Conservation (phyloP, 306 rosid genomes). For the Casuarina glauca region DNA sequence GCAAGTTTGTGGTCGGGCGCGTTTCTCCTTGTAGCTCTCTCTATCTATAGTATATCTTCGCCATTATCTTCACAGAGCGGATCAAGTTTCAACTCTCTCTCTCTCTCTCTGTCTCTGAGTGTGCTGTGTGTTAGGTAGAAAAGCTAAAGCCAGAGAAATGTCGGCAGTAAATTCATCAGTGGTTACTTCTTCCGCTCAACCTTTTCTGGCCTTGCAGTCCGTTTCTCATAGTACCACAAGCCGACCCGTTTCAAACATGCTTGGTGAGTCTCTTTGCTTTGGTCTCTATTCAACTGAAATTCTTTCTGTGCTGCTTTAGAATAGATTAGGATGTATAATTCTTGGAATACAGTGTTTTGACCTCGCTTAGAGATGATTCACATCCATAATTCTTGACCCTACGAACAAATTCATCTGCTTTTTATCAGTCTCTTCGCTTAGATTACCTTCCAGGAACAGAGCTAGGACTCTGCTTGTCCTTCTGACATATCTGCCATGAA, state of each 20-base stretch:
- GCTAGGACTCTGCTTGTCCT: not conserved
- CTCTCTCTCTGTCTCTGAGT: not conserved
- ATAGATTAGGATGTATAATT: not conserved
- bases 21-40: conserved; percentile 9
- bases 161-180: conserved; percentile 63
- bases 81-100: not conserved
- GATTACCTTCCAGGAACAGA: not conserved
- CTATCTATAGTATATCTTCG: conserved; percentile 9
- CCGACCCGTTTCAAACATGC: conserved; percentile 33
- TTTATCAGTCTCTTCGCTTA: not conserved
- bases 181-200: conserved; percentile 51
- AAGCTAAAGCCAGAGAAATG: conserved; percentile 40
- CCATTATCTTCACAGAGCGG: conserved; percentile 2
- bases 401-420: not conserved
- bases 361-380: not conserved
- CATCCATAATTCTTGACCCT: not conserved
- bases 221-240: conserved; percentile 23
- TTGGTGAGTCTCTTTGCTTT: conserved; percentile 46
- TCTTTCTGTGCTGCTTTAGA: not conserved
- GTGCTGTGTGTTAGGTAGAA: conserved; percentile 12
- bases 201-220: conserved; percentile 38
- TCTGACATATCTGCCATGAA: not conserved
- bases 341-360: not conserved
- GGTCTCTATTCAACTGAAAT: not conserved
- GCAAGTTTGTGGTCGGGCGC: not conserved